Percentiles rank a stretch among this genome's conserved stretches.
Evolutionary conservation across 768 basidiomycete species (phyloP).

Genomic region (Russula sp.): DNA sequence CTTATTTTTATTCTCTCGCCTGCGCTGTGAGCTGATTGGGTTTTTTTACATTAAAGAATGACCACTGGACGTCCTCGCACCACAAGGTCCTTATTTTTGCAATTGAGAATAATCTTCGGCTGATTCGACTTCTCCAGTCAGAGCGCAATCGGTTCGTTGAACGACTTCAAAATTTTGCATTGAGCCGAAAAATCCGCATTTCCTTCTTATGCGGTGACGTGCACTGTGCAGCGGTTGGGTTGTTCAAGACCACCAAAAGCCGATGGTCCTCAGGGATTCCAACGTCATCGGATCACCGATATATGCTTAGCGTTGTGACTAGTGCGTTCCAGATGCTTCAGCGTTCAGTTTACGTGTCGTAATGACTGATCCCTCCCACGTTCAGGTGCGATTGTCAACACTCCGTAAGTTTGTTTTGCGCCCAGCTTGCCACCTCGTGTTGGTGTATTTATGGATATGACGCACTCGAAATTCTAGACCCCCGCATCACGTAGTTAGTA

Average conservation of each 20-base stretch:
- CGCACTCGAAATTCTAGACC: slow-evolving; percentile 40
- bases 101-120: slow-evolving; percentile 7
- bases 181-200: slow-evolving; percentile 62
- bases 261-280: slow-evolving; percentile 49
- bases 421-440: background rate
- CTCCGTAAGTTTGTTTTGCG: slow-evolving; percentile 59
- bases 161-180: slow-evolving; percentile 71
- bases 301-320: slow-evolving; percentile 87
- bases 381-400: slow-evolving; percentile 90
- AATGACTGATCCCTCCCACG: slow-evolving; percentile 9
- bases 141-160: slow-evolving; percentile 90
- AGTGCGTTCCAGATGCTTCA: slow-evolving; percentile 47
- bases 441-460: background rate
- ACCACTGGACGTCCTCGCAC: slow-evolving; percentile 83
- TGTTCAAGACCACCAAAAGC: slow-evolving; percentile 59
- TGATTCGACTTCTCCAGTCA: slow-evolving; percentile 45
- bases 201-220: slow-evolving; percentile 91
- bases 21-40: slow-evolving; percentile 8
- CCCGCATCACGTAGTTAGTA: slow-evolving; percentile 66
- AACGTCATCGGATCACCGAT: slow-evolving; percentile 67
- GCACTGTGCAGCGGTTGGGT: slow-evolving; percentile 82
- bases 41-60: slow-evolving; percentile 50
- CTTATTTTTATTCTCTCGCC: background rate
- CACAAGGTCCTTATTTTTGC: slow-evolving; percentile 58
- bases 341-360: slow-evolving; percentile 2